Percentiles rank a stretch among this genome's conserved stretches.
Conservation (phyloP, 495 filamentous ascomycete genomes). For the Neurospora intermedia region DNA sequence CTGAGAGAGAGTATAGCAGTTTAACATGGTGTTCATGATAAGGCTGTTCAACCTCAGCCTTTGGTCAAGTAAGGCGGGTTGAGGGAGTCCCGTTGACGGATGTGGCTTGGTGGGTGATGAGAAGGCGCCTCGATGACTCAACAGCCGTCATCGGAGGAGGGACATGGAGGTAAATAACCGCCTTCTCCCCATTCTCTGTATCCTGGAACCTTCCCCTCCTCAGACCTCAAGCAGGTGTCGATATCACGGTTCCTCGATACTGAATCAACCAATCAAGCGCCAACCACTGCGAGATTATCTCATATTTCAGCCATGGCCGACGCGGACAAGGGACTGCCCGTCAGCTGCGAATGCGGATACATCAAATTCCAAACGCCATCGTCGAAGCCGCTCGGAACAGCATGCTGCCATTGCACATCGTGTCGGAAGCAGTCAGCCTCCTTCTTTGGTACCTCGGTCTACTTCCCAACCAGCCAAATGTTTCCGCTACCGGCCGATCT, state of each 20-base stretch:
- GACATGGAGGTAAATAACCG: not conserved
- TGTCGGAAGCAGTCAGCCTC: slow-evolving; percentile 47
- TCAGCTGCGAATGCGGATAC: slow-evolving; percentile 42
- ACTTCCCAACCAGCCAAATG: slow-evolving; percentile 21
- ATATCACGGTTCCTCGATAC: not conserved
- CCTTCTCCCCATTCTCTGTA: not conserved
- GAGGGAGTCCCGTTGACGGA: not conserved
- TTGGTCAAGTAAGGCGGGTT: not conserved
- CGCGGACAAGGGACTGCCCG: slow-evolving; percentile 9
- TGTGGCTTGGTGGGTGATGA: not conserved
- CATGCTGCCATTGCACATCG: slow-evolving; percentile 46
- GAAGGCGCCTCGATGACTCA: not conserved
- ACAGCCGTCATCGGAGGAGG: not conserved
- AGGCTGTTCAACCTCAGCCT: too few species aligned
- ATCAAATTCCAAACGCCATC: slow-evolving; percentile 36
- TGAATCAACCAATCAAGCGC: not conserved
- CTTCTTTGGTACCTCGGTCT: slow-evolving; percentile 43
- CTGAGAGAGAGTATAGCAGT: too few species aligned
- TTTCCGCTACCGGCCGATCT: slow-evolving; percentile 36
- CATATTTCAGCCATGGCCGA: not conserved
- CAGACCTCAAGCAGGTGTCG: not conserved
- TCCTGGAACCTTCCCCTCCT: not conserved
- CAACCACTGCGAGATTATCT: not conserved
- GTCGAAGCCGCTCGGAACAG: slow-evolving; percentile 28
- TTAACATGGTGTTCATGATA: too few species aligned